A percentile compares a stretch with the other conserved stretches of the same genome.
Conservation (phyloP, 768 basidiomycete genomes). For the Candolleomyces aberdarensis region DNA sequence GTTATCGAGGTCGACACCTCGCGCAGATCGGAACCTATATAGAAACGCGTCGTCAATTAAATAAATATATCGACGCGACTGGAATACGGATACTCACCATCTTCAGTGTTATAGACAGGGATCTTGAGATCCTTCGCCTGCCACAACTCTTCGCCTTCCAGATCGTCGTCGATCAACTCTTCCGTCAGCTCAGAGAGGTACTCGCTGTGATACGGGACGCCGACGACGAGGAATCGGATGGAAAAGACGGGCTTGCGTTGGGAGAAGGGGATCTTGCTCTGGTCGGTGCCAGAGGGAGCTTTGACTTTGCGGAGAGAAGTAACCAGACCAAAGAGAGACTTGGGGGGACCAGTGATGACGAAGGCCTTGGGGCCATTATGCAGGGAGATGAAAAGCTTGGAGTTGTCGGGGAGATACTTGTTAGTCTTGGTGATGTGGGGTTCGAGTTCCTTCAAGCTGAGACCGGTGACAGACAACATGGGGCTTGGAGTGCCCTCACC, state of each 20-base stretch:
- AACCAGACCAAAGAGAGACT: constrained; percentile 91
- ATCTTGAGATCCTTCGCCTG: constrained; percentile 62
- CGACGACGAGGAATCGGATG: constrained; percentile 91
- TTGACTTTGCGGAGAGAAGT: constrained; percentile 87
- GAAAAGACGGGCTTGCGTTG: constrained; percentile 94
- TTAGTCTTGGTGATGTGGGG: constrained; percentile 86
- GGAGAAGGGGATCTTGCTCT: constrained; percentile 91
- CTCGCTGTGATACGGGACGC: constrained; percentile 92
- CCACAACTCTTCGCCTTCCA: constrained; percentile 81
- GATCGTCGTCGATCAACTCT: constrained; percentile 72
- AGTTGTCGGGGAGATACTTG: constrained; percentile 73
- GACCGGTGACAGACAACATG: constrained; percentile 89
- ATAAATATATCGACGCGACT: constrained; percentile 3
- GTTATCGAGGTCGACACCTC: constrained; percentile 67
- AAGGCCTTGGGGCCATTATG: constrained; percentile 90
- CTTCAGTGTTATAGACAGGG: constrained; percentile 89
- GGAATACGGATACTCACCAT: constrained; percentile 55
- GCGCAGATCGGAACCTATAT: constrained; percentile 82
- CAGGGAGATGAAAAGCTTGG: constrained; percentile 82
- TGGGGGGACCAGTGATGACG: constrained; percentile 90
- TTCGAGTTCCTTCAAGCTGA: constrained; percentile 72
- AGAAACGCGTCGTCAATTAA: constrained; percentile 13
- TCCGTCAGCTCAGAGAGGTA: constrained; percentile 77
- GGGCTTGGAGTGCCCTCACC: constrained; percentile 93
- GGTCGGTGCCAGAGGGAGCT: constrained; percentile 84